Percentiles rank a stretch among this genome's conserved stretches.
These are phyloP conservation scores for Stagonosporopsis chrysanthemi DNA, from an alignment of 2,329 filamentous ascomycete genomes.

Conservation along the genomic window DNA sequence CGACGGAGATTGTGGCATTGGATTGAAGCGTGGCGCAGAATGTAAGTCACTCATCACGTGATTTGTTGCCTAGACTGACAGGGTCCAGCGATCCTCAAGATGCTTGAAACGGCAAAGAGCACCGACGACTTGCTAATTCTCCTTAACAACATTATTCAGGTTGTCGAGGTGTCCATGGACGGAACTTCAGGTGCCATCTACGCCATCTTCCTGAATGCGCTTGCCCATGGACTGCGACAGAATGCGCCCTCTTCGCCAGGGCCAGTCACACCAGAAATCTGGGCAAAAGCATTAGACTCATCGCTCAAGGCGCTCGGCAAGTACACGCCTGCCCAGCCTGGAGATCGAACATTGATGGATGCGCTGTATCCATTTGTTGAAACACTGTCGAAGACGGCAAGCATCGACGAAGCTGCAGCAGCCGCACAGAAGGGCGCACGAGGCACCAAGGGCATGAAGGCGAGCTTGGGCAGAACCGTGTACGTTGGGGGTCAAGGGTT, in stretches of 20 bases:
- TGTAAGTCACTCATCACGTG: constrained; percentile 51
- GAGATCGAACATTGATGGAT: constrained; percentile 90
- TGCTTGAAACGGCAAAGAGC: constrained; percentile 53
- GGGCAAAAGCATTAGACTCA: constrained; percentile 73
- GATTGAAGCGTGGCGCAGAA: constrained; percentile 86
- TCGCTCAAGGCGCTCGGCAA: constrained; percentile 70
- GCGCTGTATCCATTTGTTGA: constrained; percentile 88
- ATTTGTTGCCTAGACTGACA: constrained; percentile 35
- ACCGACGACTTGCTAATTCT: constrained; percentile 67
- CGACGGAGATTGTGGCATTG: constrained; percentile 89
- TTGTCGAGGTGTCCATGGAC: constrained; percentile 75
- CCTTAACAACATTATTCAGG: constrained; percentile 66
- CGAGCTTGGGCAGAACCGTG: constrained; percentile 82
- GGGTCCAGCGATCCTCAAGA: constrained; percentile 50
- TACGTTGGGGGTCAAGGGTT: constrained; percentile 79
- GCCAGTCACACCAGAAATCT: constrained; percentile 59
- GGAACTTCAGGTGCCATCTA: constrained; percentile 79
- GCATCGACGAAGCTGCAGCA: constrained; percentile 75
- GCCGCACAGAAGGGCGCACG: constrained; percentile 80
- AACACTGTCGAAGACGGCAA: constrained; percentile 68
- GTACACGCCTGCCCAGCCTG: constrained; percentile 89
- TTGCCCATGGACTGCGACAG: constrained; percentile 71
- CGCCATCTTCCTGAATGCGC: constrained; percentile 89
- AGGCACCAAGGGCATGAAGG: constrained; percentile 89
- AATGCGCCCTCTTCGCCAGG: constrained; percentile 58